phyloP scores from a whole-genome alignment of 1,284 basidiomycete species.

The Ustilago xerochloae region DNA sequence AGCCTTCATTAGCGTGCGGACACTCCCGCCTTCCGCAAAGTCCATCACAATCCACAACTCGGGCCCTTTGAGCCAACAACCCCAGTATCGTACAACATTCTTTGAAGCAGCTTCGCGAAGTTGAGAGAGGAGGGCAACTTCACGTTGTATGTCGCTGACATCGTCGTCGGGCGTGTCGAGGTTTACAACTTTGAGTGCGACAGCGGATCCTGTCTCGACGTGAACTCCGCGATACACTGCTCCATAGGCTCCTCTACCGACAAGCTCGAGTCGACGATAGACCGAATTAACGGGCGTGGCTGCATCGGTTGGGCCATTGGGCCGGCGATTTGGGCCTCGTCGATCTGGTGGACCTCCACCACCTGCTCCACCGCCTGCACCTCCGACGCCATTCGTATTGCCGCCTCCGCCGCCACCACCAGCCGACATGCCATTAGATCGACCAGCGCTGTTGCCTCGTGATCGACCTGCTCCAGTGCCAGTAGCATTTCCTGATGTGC shows the following conservation, averaged over 20 bases:
- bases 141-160: constrained; percentile 94
- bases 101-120: constrained; percentile 79
- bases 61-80: constrained; percentile 91
- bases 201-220: constrained; percentile 82
- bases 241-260: constrained; percentile 66
- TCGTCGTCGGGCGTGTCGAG: constrained; percentile 92
- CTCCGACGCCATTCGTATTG: constrained; percentile 16
- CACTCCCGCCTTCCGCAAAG: constrained; percentile 93
- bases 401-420: constrained; percentile 11
- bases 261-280: constrained; percentile 62
- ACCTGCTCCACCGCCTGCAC: constrained; percentile 24
- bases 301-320: constrained; percentile 18
- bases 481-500: background rate
- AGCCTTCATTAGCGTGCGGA: constrained; percentile 84
- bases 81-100: constrained; percentile 95
- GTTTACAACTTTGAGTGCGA: constrained; percentile 98
- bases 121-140: constrained; percentile 90
- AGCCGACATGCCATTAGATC: constrained; percentile 15
- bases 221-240: constrained; percentile 72
- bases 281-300: constrained; percentile 40
- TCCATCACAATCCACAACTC: constrained; percentile 99
- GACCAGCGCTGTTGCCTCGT: constrained; percentile 11
- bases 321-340: constrained; percentile 20
- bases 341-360: constrained; percentile 42
- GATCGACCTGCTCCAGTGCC: constrained; percentile 3